Evolutionary conservation across 164 flowering plant species (phyloP), one percentile per base, ranked within the genome.

Genomic region (Berberis thunbergii): DNA sequence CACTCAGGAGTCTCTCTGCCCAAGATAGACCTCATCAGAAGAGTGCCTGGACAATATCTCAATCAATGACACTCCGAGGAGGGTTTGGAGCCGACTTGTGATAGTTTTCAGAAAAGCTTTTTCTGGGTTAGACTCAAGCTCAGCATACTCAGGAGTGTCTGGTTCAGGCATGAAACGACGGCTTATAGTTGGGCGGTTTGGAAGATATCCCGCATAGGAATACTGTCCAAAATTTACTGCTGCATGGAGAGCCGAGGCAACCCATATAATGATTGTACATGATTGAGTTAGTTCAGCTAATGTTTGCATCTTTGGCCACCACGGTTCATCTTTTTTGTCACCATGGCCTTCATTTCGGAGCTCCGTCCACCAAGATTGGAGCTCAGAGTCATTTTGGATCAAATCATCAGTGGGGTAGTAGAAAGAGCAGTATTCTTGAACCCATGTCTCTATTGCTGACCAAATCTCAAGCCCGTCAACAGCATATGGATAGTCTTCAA

Each of bases 381-480:
- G 86, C 64, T 93, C 98, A 1, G 74, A 7, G 69, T 90, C 96
- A 4, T 26, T 63, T 61, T 72, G 74, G 50, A 88, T 66, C 42
- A 68, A 60, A 6, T 75, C 77, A 54, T 93, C 84, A 0, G 72
- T 59, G 3, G 73, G 68, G 73, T 90, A 93, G 76, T 93, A 90
- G 40, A 80, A 74, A 7, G 77, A 68, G 73, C 92, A 85, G 62
- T 90, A 90, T 3, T 90, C 89, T 0, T 58, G 60, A 6, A 88
- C 94, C 96, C 96, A 93, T 3, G 64, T 73, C 68, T 85, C 77
- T 43, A 88, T 93, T 13, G 96, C 91, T 8, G 80, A 77, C 96
- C 96, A 89, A 64, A 93, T 84, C 59, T 89, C 88, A 1, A 88
- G 81, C 53, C 98, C 94, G 62, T 92, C 96, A 4, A 84, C 91